Conservation (phyloP, 1,284 basidiomycete species). For the Kwoniella shivajii region DNA sequence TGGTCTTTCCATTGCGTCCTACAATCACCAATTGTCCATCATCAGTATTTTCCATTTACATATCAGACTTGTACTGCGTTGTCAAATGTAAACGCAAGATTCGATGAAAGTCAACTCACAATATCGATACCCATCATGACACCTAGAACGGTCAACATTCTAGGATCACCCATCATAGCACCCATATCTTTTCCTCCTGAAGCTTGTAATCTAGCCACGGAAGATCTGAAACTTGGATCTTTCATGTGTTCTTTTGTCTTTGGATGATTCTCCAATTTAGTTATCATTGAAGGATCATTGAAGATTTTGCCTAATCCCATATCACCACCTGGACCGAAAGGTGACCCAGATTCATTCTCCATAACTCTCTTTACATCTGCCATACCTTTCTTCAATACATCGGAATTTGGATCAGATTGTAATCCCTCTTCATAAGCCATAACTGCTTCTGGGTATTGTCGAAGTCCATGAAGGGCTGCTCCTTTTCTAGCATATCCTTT, state of each 20-base stretch:
- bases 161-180: constrained; percentile 68
- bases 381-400: constrained; percentile 80
- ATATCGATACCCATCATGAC: constrained; percentile 93
- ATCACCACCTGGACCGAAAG: constrained; percentile 48
- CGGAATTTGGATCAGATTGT: constrained; percentile 73
- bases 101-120: constrained; percentile 49
- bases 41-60: too few relatives aligned
- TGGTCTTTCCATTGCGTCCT: constrained; percentile 77
- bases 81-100: too few relatives aligned
- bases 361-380: constrained; percentile 78
- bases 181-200: constrained; percentile 51
- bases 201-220: constrained; percentile 55
- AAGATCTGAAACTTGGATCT: constrained; percentile 77
- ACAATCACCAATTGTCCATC: constrained; percentile 1
- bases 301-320: constrained; percentile 76
- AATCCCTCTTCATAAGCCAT: constrained; percentile 67
- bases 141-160: constrained; percentile 88
- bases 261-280: constrained; percentile 82
- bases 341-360: constrained; percentile 39
- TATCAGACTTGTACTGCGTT: too few relatives aligned
- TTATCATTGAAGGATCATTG: constrained; percentile 76
- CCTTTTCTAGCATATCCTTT: constrained; percentile 94
- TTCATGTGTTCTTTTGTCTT: constrained; percentile 79
- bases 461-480: constrained; percentile 86
- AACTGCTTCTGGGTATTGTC: constrained; percentile 79